phyloP scores from a whole-genome alignment of 345 rosid genomes.

The Raphanus sativus region DNA sequence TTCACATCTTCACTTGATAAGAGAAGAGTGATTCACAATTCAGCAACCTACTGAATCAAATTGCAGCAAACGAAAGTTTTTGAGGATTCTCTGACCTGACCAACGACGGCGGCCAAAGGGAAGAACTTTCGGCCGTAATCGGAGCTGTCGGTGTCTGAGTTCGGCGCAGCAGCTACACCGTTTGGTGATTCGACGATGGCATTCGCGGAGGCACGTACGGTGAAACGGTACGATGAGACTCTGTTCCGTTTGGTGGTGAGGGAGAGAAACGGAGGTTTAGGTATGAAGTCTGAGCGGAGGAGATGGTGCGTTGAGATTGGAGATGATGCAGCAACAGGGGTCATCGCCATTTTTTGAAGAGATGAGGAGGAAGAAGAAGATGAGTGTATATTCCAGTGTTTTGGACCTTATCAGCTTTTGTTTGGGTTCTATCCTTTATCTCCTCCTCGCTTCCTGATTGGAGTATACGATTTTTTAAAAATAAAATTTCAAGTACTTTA shows the following conservation, averaged over 20 bases:
- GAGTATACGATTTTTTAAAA: not conserved
- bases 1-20: too few relatives aligned
- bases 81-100: slow-evolving; percentile 56
- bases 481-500: too few relatives aligned
- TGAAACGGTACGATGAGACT: slow-evolving; percentile 19
- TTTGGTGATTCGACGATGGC: slow-evolving; percentile 47
- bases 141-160: slow-evolving; percentile 32
- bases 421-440: slow-evolving; percentile 21
- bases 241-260: slow-evolving; percentile 35
- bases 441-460: slow-evolving; percentile 24
- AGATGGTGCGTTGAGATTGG: slow-evolving; percentile 24
- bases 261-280: slow-evolving; percentile 28
- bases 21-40: too few relatives aligned
- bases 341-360: slow-evolving; percentile 35
- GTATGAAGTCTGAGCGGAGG: slow-evolving; percentile 24
- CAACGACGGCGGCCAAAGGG: slow-evolving; percentile 92
- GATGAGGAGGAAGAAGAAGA: not conserved
- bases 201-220: slow-evolving; percentile 35
- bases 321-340: slow-evolving; percentile 30
- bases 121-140: slow-evolving; percentile 75
- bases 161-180: slow-evolving; percentile 52
- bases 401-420: slow-evolving; percentile 28
- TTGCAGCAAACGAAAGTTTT: slow-evolving; percentile 3
- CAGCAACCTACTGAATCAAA: not conserved
- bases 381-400: slow-evolving; percentile 2